phyloP scores from a whole-genome alignment of 768 basidiomycete species.

The Hericium erinaceus region DNA sequence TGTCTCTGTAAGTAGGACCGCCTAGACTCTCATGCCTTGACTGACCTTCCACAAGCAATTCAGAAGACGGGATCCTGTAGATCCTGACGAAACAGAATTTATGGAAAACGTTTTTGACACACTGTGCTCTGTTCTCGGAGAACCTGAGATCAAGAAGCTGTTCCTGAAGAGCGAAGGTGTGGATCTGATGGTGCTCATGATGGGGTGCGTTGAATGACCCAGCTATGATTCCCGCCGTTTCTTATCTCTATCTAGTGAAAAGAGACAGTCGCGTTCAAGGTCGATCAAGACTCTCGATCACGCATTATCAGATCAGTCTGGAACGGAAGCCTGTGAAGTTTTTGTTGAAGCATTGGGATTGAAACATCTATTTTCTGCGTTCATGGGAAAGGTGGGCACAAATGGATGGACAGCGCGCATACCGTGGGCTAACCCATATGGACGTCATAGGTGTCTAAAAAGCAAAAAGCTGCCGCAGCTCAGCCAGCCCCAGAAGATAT shows the following conservation, averaged over 20 bases:
- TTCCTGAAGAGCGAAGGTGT: constrained; percentile 91
- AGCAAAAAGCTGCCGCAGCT: constrained; percentile 41
- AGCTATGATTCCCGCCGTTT: not conserved
- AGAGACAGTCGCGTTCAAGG: constrained; percentile 67
- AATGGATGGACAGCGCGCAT: not conserved
- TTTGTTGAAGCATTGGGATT: constrained; percentile 86
- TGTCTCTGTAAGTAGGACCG: constrained; percentile 57
- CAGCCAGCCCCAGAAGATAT: constrained; percentile 68
- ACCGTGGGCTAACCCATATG: not conserved
- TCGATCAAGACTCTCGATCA: constrained; percentile 89
- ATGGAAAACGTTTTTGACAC: constrained; percentile 96
- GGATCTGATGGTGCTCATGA: constrained; percentile 96
- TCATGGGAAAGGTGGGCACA: constrained; percentile 81
- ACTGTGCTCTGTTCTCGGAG: constrained; percentile 77
- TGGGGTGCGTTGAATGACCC: constrained; percentile 56
- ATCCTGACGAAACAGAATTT: constrained; percentile 90
- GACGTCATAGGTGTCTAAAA: constrained; percentile 35
- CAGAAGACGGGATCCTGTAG: constrained; percentile 71
- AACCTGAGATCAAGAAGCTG: constrained; percentile 65
- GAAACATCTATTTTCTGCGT: constrained; percentile 81
- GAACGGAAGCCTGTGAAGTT: constrained; percentile 62
- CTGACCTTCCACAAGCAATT: constrained; percentile 53
- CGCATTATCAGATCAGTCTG: constrained; percentile 72
- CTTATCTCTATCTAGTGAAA: constrained; percentile 48
- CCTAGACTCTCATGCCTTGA: not conserved